Percentiles rank a stretch among this genome's conserved stretches.
Evolutionary conservation across 176 grass and related monocot species (phyloP).

Genomic region (Aegilops umbellulata): DNA sequence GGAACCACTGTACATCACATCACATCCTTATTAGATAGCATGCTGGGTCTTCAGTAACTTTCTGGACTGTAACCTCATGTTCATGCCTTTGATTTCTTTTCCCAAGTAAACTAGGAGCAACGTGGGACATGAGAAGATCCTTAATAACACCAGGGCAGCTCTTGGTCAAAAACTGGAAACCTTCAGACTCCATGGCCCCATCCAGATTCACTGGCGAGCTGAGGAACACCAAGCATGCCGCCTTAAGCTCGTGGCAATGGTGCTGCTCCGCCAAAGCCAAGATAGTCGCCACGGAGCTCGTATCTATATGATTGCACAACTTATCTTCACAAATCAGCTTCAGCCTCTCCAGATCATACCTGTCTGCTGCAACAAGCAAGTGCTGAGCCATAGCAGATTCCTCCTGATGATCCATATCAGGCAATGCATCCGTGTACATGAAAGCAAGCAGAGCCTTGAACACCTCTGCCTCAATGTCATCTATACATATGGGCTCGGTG

Average conservation of each 20-base stretch:
- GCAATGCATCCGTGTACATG: conserved; percentile 15
- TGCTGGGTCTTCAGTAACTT: too few relatives aligned
- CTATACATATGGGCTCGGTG: background rate
- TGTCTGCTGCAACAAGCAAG: background rate
- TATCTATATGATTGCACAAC: background rate
- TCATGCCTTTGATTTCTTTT: too few relatives aligned
- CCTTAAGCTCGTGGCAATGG: background rate
- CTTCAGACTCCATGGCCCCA: background rate
- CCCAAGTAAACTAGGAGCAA: too few relatives aligned
- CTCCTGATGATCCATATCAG: background rate
- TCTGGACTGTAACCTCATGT: too few relatives aligned
- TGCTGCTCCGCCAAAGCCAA: background rate
- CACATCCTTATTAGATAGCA: too few relatives aligned
- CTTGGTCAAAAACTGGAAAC: too few relatives aligned
- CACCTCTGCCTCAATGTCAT: background rate
- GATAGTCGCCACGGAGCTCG: background rate
- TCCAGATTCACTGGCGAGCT: background rate
- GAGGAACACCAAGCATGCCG: background rate
- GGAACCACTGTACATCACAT: too few relatives aligned
- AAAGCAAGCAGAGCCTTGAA: conserved; percentile 22
- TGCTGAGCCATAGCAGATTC: background rate
- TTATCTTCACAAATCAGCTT: background rate
- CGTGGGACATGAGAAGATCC: too few relatives aligned
- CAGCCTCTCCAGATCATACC: background rate
- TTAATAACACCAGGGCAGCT: too few relatives aligned